Evolutionary conservation across 2,329 filamentous ascomycete genomes (phyloP), one percentile per base, ranked within the genome.

Genomic region (Pyricularia grisea): DNA sequence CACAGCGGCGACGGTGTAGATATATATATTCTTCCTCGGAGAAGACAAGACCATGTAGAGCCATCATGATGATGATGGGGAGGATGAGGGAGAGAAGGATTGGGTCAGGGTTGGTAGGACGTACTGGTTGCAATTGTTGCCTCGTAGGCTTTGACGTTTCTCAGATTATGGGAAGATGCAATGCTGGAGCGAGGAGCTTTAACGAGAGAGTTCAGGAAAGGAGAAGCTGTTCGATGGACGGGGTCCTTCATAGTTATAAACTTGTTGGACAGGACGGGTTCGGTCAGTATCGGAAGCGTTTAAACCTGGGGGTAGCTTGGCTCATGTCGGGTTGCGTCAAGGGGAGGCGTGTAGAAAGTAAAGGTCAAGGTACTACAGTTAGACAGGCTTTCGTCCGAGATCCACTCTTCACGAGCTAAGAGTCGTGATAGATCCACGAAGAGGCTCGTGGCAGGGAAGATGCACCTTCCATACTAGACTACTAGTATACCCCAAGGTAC

Each of bases 171-270:
- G 50, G 77, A 74, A 68, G 12, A 42, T 42, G 81, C 78, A 71
- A 81, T 76, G 71, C 82, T 78, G 70, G 78, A 80, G 67, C 75
- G 76, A 69, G 81, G 81, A 28, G 81, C 80, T 80, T 82, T 81
- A 70, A 82, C 77, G 67, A 76, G 72, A 33, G 80, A 80, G 75
- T 82, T 79, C 68, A 74, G 74, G 76, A 82, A 82, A 72, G 81
- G 81, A 79, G 81, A 82, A 74, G 77, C 74, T 42, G 78, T 79
- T 77, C 81, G 77, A 61, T 75, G 74, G 71, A 82, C 77, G 75
- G 81, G 80, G 75, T 80, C 78, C 74, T 75, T 76, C 74, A 77
- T 77, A 74, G 72, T 74, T 77, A 74, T 68, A 68, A 63, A 28
- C 67, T 68, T 68, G 30, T 36, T 58, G 12, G 58, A 61, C 58